Evolutionary conservation across 495 filamentous ascomycete species (phyloP), one percentile per base, ranked within the genome.

Genomic region (Clohesyomyces aquaticus): DNA sequence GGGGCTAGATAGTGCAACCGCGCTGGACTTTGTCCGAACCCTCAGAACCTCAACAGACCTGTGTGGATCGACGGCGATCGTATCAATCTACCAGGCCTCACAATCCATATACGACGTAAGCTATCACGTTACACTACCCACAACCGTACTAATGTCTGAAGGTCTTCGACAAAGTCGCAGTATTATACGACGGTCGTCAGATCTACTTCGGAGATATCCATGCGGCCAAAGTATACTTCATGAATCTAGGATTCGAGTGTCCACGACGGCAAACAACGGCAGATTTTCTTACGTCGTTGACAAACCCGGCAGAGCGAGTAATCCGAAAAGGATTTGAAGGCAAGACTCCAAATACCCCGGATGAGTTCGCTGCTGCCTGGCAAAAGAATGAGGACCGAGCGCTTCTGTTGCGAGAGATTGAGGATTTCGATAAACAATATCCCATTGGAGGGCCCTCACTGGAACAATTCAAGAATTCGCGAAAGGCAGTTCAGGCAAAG

Each of bases 211-310:
- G 75, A 26, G 18, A 9, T 4, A 55, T 49, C 3, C 29, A 11
- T 3, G 27, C 60, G 12, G 75, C 75, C 2, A 49, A 45, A 26
- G 59, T 1, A 14, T 77, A 78, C 61, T 75, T 81, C 67, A 49
- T 75, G 11, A 73, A 81, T 35, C 79, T 86, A 69, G 85, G 85
- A 0, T 88, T 82, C 78, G 35, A 79, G 66, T 71, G 84, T 77
- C 82, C 82, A 61, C 70, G 77, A 59, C 71, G 81, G 71, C 78
- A 81, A 78, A 90, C 78, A 0, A 88, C 83, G 0, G 82, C 85
- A 12, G 88, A 91, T 65, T 91, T 90, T 65, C 75, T 91, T 8
- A 91, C 88, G 0, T 86, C 86, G 1, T 77, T 91, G 62, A 89
- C 87, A 11, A 85, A 85, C 49, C 81, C 83, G 2, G 74, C 79